Base-by-base conservation (phyloP, 164 flowering plant genomes). In the Stephania cephalantha region DNA sequence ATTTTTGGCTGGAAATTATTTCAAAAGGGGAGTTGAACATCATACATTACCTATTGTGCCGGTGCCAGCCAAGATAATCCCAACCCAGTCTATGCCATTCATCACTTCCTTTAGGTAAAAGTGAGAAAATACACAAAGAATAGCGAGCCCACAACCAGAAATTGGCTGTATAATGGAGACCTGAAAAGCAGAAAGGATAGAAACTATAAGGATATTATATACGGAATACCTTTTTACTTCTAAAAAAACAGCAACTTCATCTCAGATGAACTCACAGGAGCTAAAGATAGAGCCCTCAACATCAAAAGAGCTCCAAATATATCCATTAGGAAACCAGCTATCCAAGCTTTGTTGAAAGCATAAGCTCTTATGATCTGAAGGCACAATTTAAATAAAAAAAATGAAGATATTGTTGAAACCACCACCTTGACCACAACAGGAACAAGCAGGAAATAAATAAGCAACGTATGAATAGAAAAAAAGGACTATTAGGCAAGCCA, bases 41-140 rank as follows among this genome's bases (percentile, higher is more conserved):
- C 89, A 85, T 86, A 83, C 88, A 87, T 86, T 92, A 96, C 99
- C 98, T 92, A 96, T 92, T 50, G 99, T 96, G 81, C 98, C 99
- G 80, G 92, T 81, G 55, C 95, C 99, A 29, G 99, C 98, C 76
- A 96, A 75, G 69, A 86, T 78, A 74, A 96, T 94, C 66, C 93
- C 98, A 44, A 89, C 77, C 99, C 99, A 96, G 76, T 96, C 99
- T 85, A 96, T 70, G 64, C 81, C 84, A 90, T 96, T 92, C 99
- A 94, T 91, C 64, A 84, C 83, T 81, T 96, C 99, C 82, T 91
- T 88, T 17, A 94, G 82, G 84, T 94, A 92, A 81, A 94, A 94
- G 80, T 96, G 99, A 30, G 99, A 96, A 82, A 96, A 96, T 45
- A 94, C 73, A 63, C 89, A 96, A 73, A 96, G 98, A 73, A 96